A percentile compares a stretch with the other conserved stretches of the same genome.
Conservation (phyloP, 495 filamentous ascomycete genomes). For the Podospora conica region DNA sequence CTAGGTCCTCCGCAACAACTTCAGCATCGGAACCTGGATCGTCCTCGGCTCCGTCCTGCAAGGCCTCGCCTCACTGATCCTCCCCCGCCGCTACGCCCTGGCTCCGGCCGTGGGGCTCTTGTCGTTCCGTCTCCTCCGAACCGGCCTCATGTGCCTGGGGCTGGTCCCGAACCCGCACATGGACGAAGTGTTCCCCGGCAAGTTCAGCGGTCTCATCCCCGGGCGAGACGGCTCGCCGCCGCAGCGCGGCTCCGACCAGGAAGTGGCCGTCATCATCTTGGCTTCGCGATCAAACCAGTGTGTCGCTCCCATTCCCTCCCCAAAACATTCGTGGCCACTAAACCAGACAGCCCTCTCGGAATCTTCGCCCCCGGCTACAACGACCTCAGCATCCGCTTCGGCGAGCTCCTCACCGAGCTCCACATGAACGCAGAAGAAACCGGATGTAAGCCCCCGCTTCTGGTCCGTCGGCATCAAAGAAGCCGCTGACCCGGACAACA, state of each 20-base stretch:
- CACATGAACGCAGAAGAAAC: neutral
- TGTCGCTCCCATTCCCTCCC: neutral
- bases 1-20: conserved; percentile 31
- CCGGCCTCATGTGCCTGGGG: neutral
- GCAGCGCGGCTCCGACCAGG: neutral
- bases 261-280: conserved; percentile 5
- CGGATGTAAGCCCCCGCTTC: neutral
- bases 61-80: neutral
- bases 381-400: neutral
- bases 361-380: conserved; percentile 1
- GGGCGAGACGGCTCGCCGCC: neutral
- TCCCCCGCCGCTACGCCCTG: conserved; percentile 2
- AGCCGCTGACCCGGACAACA: neutral
- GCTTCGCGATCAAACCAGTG: conserved; percentile 9
- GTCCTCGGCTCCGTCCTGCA: conserved; percentile 4
- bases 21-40: conserved; percentile 14
- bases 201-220: conserved; percentile 7
- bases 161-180: conserved; percentile 1
- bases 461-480: neutral
- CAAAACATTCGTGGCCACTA: neutral
- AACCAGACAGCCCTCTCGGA: neutral
- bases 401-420: neutral
- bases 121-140: neutral
- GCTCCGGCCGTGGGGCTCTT: neutral
- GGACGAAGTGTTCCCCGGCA: conserved; percentile 7